A percentile compares a stretch with the other conserved stretches of the same genome.
phyloP scores from a whole-genome alignment of 2,329 filamentous ascomycete species.

The Lasiodiplodia sp. region DNA sequence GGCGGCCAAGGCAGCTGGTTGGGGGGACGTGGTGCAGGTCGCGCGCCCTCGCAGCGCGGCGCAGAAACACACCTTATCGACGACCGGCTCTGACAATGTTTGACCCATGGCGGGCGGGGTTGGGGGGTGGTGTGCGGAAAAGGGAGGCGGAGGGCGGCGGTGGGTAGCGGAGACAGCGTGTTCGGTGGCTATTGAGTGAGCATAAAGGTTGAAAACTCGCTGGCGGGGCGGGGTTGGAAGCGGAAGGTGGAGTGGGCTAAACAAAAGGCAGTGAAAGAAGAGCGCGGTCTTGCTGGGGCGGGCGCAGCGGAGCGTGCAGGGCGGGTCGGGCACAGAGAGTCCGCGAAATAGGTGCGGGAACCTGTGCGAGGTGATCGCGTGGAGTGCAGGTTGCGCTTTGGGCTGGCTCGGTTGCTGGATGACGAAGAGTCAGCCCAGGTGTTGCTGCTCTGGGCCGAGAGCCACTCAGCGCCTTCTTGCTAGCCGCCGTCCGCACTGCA shows the following conservation, averaged over 20 bases:
- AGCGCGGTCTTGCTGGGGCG: background rate
- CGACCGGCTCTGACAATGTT: conserved; percentile 97
- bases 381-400: conserved; percentile 29
- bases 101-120: conserved; percentile 76
- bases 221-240: conserved; percentile 29
- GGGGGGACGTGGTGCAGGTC: conserved; percentile 30
- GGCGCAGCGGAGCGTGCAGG: conserved; percentile 16
- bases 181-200: conserved; percentile 29
- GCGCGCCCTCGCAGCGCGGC: conserved; percentile 37
- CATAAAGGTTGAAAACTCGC: conserved; percentile 31
- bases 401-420: conserved; percentile 29
- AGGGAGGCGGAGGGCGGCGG: conserved; percentile 25
- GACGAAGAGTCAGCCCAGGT: conserved; percentile 31
- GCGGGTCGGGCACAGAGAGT: conserved; percentile 8
- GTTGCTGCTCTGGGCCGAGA: conserved; percentile 25
- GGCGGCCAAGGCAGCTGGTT: conserved; percentile 4
- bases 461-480: conserved; percentile 22
- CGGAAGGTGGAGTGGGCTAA: conserved; percentile 26
- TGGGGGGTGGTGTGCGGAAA: conserved; percentile 3
- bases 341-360: conserved; percentile 27
- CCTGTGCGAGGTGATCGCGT: conserved; percentile 28
- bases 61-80: conserved; percentile 81
- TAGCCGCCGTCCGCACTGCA: conserved; percentile 24
- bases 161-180: conserved; percentile 28
- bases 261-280: conserved; percentile 16